Evolutionary conservation across 2,329 filamentous ascomycete genomes (phyloP).

Genomic region (Graphiopsis chlorocephala): DNA sequence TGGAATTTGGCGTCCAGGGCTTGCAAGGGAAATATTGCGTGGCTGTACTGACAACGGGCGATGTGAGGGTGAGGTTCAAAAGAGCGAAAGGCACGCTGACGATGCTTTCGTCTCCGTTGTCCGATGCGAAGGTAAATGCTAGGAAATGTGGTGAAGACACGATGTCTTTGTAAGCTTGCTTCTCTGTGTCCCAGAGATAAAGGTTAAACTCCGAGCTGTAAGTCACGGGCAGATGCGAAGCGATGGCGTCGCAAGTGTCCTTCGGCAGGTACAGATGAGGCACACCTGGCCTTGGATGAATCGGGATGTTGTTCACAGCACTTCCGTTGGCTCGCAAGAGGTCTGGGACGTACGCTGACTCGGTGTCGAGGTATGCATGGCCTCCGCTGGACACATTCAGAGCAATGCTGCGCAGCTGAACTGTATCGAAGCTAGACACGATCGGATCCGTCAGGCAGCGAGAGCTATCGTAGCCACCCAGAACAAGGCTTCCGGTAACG

Average conservation of each 20-base stretch:
- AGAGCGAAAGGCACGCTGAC: constrained; percentile 45
- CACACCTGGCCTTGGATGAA: constrained; percentile 24
- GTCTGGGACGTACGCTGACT: constrained; percentile 17
- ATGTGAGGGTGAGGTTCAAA: constrained; percentile 38
- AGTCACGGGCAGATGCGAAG: constrained; percentile 28
- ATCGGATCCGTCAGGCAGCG: constrained; percentile 16
- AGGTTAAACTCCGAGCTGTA: constrained; percentile 23
- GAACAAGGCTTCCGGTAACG: constrained; percentile 17
- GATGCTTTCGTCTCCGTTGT: constrained; percentile 25
- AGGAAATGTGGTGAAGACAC: constrained; percentile 43
- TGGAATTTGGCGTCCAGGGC: constrained; percentile 27
- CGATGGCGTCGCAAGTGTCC: constrained; percentile 30
- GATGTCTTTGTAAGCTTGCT: constrained; percentile 37
- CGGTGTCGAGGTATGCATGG: constrained; percentile 36
- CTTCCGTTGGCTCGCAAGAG: constrained; percentile 15
- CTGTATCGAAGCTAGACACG: constrained; percentile 15
- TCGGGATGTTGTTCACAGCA: neutral
- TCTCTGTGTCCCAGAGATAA: constrained; percentile 32
- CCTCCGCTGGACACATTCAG: constrained; percentile 42
- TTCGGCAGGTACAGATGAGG: constrained; percentile 30
- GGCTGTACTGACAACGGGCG: constrained; percentile 36
- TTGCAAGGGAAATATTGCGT: constrained; percentile 46
- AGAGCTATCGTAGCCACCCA: constrained; percentile 23
- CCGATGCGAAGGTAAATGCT: constrained; percentile 39
- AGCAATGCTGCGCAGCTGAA: constrained; percentile 39